These are phyloP conservation scores for Hippophae tibetana DNA, from an alignment of 306 rosid genomes.

Conservation along the genomic window DNA sequence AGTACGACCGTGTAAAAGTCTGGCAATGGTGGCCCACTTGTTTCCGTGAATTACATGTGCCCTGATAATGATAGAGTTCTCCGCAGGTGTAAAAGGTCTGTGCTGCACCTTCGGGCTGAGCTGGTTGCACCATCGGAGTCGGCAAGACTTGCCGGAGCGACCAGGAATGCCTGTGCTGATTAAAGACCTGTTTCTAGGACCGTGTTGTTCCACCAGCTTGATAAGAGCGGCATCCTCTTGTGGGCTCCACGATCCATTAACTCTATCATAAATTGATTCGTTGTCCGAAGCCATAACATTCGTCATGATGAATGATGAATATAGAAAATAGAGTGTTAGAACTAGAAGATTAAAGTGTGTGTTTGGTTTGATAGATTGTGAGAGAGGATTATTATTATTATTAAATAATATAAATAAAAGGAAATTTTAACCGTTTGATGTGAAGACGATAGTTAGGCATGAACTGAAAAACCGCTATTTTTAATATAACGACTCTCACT, in stretches of 20 bases:
- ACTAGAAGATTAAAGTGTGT: not conserved
- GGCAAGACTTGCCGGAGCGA: constrained; percentile 79
- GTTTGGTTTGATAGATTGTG: not conserved
- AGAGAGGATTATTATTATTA: no score
- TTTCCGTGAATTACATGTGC: constrained; percentile 76
- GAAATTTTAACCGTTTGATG: constrained; percentile 16
- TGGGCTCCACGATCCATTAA: constrained; percentile 84
- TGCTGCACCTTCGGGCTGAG: constrained; percentile 87
- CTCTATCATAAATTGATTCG: constrained; percentile 20
- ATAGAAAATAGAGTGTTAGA: no score
- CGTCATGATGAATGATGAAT: no score
- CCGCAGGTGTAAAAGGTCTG: constrained; percentile 57
- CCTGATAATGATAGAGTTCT: constrained; percentile 45
- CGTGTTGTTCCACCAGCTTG: constrained; percentile 50
- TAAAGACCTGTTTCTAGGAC: constrained; percentile 70
- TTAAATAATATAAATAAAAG: not conserved
- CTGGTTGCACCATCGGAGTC: constrained; percentile 89
- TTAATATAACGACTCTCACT: constrained; percentile 23
- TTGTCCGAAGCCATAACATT: not conserved
- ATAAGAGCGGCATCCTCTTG: constrained; percentile 57
- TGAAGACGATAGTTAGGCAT: constrained; percentile 34
- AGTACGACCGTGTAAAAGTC: constrained; percentile 75
- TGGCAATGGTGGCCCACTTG: constrained; percentile 91
- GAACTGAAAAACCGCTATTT: constrained; percentile 48
- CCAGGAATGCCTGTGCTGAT: constrained; percentile 70